A percentile compares a stretch with the other conserved stretches of the same genome.
Evolutionary conservation across 2,329 filamentous ascomycete genomes (phyloP).

Genomic region (Ophiostoma australiae): DNA sequence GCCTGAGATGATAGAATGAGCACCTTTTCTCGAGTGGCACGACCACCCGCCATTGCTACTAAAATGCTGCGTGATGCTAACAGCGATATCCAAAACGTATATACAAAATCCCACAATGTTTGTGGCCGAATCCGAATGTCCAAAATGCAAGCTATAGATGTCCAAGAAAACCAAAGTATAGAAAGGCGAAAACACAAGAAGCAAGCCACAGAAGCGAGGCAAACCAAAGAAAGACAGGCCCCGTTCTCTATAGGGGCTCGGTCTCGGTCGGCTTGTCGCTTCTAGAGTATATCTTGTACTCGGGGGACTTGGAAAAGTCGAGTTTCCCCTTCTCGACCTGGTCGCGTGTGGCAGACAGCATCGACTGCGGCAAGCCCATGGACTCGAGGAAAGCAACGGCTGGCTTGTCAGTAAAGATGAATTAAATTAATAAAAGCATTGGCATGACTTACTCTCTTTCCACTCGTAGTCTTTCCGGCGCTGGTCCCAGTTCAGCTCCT

Average conservation of each 20-base stretch:
- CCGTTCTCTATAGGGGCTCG: background rate
- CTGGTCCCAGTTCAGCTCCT: slow-evolving; percentile 73
- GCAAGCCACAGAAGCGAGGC: no score
- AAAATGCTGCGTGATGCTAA: background rate
- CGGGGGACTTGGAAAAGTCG: slow-evolving; percentile 51
- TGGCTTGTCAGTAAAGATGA: background rate
- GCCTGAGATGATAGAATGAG: background rate
- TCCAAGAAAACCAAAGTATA: background rate
- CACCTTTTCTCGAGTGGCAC: background rate
- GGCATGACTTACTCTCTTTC: slow-evolving; percentile 50
- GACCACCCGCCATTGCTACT: background rate
- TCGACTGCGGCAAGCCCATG: slow-evolving; percentile 59
- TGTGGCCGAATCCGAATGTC: background rate
- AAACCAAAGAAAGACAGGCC: background rate
- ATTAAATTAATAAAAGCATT: no score
- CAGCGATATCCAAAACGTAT: background rate
- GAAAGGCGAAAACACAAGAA: background rate
- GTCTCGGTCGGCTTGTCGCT: slow-evolving; percentile 50
- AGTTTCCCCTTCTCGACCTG: slow-evolving; percentile 59
- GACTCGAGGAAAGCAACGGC: slow-evolving; percentile 55
- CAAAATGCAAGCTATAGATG: background rate
- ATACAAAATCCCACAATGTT: background rate
- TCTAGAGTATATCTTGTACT: slow-evolving; percentile 59
- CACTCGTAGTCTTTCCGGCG: slow-evolving; percentile 73
- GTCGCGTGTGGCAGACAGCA: slow-evolving; percentile 53